These are phyloP conservation scores for Pelargonium citronellum DNA, from an alignment of 441 rosid genomes.

Conservation along the genomic window DNA sequence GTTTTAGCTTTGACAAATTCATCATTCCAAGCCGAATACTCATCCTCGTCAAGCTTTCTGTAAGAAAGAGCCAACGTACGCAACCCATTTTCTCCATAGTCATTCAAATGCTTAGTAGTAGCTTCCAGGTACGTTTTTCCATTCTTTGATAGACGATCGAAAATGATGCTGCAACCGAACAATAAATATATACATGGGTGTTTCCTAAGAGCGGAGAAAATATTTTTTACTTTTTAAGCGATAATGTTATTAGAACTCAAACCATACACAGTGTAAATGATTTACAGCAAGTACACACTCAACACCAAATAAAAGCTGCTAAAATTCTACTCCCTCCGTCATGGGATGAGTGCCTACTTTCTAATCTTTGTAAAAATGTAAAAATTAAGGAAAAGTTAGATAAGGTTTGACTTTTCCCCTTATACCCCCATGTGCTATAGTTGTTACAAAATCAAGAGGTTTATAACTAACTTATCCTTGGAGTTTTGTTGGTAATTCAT, in stretches of 20 bases:
- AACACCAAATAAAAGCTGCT: conserved; percentile 1
- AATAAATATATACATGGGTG: too few species aligned
- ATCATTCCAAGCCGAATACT: conserved; percentile 42
- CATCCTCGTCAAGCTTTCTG: conserved; percentile 53
- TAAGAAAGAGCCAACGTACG: conserved; percentile 61
- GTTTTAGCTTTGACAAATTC: conserved; percentile 47
- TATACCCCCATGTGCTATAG: too few species aligned
- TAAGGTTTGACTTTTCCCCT: too few species aligned
- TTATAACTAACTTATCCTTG: too few species aligned
- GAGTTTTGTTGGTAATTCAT: too few species aligned
- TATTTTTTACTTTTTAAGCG: too few species aligned
- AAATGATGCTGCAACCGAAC: conserved; percentile 49
- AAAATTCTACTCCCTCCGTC: neutral
- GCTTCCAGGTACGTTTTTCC: conserved; percentile 40
- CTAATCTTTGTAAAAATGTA: too few species aligned
- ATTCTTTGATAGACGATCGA: conserved; percentile 45
- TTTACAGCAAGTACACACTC: neutral
- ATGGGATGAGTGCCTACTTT: too few species aligned
- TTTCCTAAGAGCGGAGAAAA: too few species aligned
- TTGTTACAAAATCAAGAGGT: too few species aligned
- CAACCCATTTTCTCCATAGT: conserved; percentile 69
- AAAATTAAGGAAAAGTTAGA: too few species aligned
- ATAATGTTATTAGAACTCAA: neutral
- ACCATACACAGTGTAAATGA: neutral
- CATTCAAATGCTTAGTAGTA: conserved; percentile 54